A percentile compares a stretch with the other conserved stretches of the same genome.
Evolutionary conservation across 2,329 filamentous ascomycete genomes (phyloP).

Genomic region (Monilinia aucupariae): DNA sequence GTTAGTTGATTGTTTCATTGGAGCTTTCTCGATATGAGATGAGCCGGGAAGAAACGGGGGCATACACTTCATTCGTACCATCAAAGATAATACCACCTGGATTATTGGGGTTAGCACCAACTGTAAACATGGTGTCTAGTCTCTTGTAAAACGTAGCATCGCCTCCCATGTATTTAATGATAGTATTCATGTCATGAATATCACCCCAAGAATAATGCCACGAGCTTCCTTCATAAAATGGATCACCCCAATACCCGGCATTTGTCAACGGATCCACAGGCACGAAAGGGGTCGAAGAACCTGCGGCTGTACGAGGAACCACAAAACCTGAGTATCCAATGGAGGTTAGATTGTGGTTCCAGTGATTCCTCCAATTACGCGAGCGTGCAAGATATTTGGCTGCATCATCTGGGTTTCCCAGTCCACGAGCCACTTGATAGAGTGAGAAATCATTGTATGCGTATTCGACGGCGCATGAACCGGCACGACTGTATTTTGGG

Average conservation of each 20-base stretch:
- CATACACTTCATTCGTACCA: constrained; percentile 35
- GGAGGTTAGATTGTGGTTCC: constrained; percentile 54
- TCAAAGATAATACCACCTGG: constrained; percentile 51
- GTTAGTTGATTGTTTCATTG: not conserved
- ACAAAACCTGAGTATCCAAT: constrained; percentile 63
- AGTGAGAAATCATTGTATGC: constrained; percentile 62
- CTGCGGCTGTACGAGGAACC: constrained; percentile 49
- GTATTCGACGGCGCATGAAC: constrained; percentile 62
- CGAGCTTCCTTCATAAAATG: constrained; percentile 47
- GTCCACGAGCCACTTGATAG: constrained; percentile 51
- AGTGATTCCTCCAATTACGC: constrained; percentile 67
- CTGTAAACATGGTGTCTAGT: constrained; percentile 47
- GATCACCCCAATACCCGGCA: constrained; percentile 49
- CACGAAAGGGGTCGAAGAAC: constrained; percentile 36
- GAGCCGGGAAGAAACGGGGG: not conserved
- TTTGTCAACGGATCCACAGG: constrained; percentile 45
- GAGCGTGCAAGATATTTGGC: constrained; percentile 34
- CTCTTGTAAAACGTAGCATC: constrained; percentile 43
- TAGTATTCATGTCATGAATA: constrained; percentile 47
- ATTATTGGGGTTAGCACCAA: constrained; percentile 35
- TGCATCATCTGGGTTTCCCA: constrained; percentile 34
- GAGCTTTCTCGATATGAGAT: not conserved
- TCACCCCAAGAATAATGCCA: constrained; percentile 52
- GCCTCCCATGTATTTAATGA: constrained; percentile 46
- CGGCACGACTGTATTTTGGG: constrained; percentile 53